These are phyloP conservation scores for Trichoderma sp. DNA, from an alignment of 2,329 filamentous ascomycete genomes.

Conservation along the genomic window DNA sequence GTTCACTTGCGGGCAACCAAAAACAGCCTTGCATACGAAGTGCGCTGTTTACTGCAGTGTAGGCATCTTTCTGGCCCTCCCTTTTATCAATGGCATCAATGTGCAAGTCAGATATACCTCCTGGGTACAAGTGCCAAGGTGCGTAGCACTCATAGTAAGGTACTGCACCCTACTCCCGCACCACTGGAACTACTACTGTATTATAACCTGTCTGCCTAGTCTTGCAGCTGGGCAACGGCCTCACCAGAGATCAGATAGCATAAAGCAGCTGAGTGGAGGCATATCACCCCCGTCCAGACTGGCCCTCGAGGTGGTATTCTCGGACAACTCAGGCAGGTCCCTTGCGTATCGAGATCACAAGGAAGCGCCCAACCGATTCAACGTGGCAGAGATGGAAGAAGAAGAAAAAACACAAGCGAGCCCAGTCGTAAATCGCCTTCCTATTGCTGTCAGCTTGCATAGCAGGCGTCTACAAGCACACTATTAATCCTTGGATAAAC, in stretches of 20 bases:
- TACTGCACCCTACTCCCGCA: background rate
- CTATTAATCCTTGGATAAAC: slow-evolving; percentile 8
- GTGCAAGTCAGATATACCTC: too few relatives aligned
- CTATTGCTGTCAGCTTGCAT: slow-evolving; percentile 7
- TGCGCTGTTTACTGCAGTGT: background rate
- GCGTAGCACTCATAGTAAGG: background rate
- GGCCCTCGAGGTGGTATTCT: background rate
- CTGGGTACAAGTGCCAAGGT: too few relatives aligned
- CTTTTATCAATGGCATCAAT: background rate
- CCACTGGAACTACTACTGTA: background rate
- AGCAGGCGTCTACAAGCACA: background rate
- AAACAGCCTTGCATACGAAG: slow-evolving; percentile 6
- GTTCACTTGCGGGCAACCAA: background rate
- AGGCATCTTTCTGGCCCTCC: background rate
- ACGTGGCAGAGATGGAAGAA: slow-evolving; percentile 3
- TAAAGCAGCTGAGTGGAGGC: background rate
- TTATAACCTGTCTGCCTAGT: background rate
- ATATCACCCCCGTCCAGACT: background rate
- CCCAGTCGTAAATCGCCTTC: background rate
- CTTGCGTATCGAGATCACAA: slow-evolving; percentile 16
- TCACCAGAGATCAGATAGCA: slow-evolving; percentile 3
- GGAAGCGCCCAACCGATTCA: background rate
- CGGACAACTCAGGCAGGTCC: background rate
- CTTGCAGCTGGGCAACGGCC: slow-evolving; percentile 4
- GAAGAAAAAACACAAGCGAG: background rate